Evolutionary conservation across 176 grass and related monocot species (phyloP).

Genomic region (Musa troglodytarum): DNA sequence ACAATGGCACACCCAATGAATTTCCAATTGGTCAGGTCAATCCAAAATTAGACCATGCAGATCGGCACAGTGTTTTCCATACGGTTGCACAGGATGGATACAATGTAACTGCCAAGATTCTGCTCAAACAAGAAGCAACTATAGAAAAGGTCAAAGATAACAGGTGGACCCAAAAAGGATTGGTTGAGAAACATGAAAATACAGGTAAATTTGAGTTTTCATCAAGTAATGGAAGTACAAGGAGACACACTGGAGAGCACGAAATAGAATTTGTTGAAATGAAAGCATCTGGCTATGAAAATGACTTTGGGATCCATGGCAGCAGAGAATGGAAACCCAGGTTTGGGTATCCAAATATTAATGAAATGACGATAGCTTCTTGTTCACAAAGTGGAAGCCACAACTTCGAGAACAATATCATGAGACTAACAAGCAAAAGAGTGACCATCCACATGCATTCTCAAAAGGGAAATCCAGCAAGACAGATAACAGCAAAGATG

Average conservation of each 20-base stretch:
- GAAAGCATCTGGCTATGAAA: neutral
- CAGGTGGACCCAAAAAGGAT: neutral
- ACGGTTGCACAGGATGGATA: neutral
- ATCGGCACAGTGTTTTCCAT: neutral
- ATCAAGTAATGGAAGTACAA: neutral
- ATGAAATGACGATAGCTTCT: neutral
- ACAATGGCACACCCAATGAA: neutral
- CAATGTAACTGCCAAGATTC: neutral
- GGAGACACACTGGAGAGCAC: neutral
- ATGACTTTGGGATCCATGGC: neutral
- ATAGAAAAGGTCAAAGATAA: neutral
- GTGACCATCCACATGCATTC: slow-evolving; percentile 24
- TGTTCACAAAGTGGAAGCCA: neutral
- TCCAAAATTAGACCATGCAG: neutral
- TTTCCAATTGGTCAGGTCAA: neutral
- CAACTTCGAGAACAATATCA: neutral
- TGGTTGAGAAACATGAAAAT: neutral
- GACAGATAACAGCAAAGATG: neutral
- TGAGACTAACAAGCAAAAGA: slow-evolving; percentile 8
- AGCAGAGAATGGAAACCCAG: neutral
- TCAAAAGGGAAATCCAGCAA: slow-evolving; percentile 5
- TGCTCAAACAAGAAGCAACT: slow-evolving; percentile 1
- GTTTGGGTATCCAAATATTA: neutral
- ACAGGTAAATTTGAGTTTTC: neutral
- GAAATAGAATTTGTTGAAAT: neutral